Evolutionary conservation across 2,329 filamentous ascomycete species (phyloP).

Genomic region (Camptophora hylomeconis): DNA sequence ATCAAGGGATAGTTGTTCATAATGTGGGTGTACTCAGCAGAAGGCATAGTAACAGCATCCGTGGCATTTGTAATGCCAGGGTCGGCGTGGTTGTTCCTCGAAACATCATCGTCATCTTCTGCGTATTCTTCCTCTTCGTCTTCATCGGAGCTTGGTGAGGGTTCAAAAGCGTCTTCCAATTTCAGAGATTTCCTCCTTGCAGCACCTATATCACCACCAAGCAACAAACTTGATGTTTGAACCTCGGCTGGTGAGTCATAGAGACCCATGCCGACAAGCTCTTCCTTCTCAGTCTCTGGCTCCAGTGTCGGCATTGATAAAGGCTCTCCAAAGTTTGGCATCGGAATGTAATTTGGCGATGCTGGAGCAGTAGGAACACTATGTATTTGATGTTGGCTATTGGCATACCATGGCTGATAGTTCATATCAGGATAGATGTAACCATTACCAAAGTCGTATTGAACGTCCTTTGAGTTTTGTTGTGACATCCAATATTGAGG

Average conservation of each 20-base stretch:
- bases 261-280: slow-evolving; percentile 18
- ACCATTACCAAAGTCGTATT: background rate
- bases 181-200: slow-evolving; percentile 12
- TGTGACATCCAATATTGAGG: slow-evolving; percentile 8
- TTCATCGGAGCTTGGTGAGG: slow-evolving; percentile 12
- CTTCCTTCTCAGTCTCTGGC: slow-evolving; percentile 8
- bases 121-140: slow-evolving; percentile 16
- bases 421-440: background rate
- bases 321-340: slow-evolving; percentile 8
- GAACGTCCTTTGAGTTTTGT: slow-evolving; percentile 1
- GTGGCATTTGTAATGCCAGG: background rate
- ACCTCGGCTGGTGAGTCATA: slow-evolving; percentile 18
- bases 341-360: slow-evolving; percentile 13
- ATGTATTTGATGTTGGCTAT: slow-evolving; percentile 2
- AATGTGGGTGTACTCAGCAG: no score
- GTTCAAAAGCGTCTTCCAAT: slow-evolving; percentile 18
- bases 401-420: slow-evolving; percentile 1
- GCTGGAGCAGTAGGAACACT: slow-evolving; percentile 14
- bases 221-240: slow-evolving; percentile 14
- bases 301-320: background rate
- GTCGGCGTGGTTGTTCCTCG: slow-evolving; percentile 1
- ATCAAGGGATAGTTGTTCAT: no score
- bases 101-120: slow-evolving; percentile 8
- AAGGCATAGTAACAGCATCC: no score
- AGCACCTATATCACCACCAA: slow-evolving; percentile 5